Evolutionary conservation across 768 basidiomycete species (phyloP), one percentile per base, ranked within the genome.

Genomic region (Austroboletus festivus): DNA sequence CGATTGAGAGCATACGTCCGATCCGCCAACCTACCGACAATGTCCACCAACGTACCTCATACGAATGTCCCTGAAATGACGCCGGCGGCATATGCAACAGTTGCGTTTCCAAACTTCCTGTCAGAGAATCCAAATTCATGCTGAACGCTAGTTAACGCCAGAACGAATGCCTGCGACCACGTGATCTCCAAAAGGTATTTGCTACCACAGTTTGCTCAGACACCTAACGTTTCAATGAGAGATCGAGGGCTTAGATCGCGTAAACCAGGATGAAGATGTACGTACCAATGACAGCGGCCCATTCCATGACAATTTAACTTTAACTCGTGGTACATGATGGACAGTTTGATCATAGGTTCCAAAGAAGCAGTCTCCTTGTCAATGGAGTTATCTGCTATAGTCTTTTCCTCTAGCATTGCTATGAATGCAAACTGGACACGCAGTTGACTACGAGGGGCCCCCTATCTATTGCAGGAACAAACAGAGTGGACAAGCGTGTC

Each of bases 81-180:
- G 4, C 56, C 56, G 10, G 46, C 31, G 6, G 12, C 4, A 5
- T 50, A 50, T 0, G 48, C 39, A 31, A 38, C 16, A 1, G 19
- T 7, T 16, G 53, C 20, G 3, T 48, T 51, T 26, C 56, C 56
- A 12, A 38, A 48, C 23, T 53, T 41, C 20, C 53, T 56, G 51
- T 57, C 54, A 4, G 56, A 50, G 31, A 47, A 57, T 19, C 54
- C 56, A 19, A 57, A 24, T 47, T 57, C 56, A 12, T 22, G 54
- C 39, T 57, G 54, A 5, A 57, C 34, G 38, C 18, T 46, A 3
- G 51, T 8, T 40, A 11, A 31, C 3, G 22, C 31, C 1, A 57
- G 38, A 16, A 15, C 19, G 3, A 48, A 26, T 1, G 44, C 46
- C 19, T 38, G 33, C 5, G 28, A 19, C 55, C 55, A 58, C 41